Evolutionary conservation across 2,329 filamentous ascomycete species (phyloP).

Genomic region (Cercospora canescens): DNA sequence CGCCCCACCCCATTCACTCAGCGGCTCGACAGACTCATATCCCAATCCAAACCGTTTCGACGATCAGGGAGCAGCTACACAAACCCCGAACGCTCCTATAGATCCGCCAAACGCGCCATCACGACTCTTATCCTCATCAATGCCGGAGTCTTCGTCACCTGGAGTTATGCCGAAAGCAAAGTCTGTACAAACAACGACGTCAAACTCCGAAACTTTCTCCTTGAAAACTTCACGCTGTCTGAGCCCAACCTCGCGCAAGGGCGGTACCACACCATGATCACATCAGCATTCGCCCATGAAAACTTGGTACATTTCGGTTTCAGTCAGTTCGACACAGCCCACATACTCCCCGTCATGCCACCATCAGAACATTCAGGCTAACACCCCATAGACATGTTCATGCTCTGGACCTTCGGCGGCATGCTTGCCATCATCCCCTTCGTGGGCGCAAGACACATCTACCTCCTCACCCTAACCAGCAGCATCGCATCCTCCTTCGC

Average conservation of each 20-base stretch:
- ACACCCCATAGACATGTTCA: constrained; percentile 39
- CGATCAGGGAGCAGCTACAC: not conserved
- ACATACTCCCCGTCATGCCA: constrained; percentile 4
- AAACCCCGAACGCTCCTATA: not conserved
- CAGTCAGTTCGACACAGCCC: constrained; percentile 24
- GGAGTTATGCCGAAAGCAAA: constrained; percentile 32
- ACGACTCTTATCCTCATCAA: constrained; percentile 44
- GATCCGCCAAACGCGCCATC: constrained; percentile 25
- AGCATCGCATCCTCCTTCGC: constrained; percentile 28
- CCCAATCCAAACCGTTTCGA: not conserved
- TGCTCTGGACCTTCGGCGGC: constrained; percentile 40
- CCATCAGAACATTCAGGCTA: constrained; percentile 21
- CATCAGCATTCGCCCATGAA: constrained; percentile 42
- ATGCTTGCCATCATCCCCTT: constrained; percentile 35
- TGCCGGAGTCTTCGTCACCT: constrained; percentile 40
- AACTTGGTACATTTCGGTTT: constrained; percentile 38
- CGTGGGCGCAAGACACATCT: constrained; percentile 30
- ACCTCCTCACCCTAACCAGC: constrained; percentile 28
- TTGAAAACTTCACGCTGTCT: constrained; percentile 38
- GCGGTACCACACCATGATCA: constrained; percentile 42
- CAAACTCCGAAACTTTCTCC: constrained; percentile 20
- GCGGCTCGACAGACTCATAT: not conserved
- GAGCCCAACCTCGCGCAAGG: constrained; percentile 31
- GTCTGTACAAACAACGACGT: constrained; percentile 15
- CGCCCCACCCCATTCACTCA: not conserved